Percentiles rank a stretch among this genome's conserved stretches.
Conservation (phyloP, 2,329 filamentous ascomycete species). For the Blastomyces parvus region DNA sequence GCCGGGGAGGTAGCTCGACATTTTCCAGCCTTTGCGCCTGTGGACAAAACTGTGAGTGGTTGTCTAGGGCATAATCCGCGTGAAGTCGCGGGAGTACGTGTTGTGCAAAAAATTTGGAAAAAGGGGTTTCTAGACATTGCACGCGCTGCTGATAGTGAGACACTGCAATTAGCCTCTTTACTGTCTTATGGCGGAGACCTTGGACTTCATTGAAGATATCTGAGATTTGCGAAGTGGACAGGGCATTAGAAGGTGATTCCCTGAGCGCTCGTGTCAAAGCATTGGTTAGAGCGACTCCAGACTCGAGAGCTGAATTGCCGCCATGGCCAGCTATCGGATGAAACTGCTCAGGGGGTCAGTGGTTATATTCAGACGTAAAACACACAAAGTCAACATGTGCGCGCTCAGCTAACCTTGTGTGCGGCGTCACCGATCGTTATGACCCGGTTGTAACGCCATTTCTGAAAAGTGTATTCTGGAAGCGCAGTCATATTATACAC, state of each 20-base stretch:
- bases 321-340: conserved; percentile 16
- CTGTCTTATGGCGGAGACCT: background rate
- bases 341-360: background rate
- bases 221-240: background rate
- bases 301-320: conserved; percentile 18
- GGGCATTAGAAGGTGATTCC: background rate
- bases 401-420: conserved; percentile 28
- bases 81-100: background rate
- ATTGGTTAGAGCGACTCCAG: conserved; percentile 12
- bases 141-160: background rate
- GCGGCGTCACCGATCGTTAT: conserved; percentile 36
- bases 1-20: background rate
- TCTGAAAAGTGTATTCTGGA: conserved; percentile 32
- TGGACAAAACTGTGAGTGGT: background rate
- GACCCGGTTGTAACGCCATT: conserved; percentile 34
- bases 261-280: background rate
- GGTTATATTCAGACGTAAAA: background rate
- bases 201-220: background rate
- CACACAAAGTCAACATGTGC: background rate
- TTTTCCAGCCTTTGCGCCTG: background rate
- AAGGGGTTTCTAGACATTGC: background rate
- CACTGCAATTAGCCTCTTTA: background rate
- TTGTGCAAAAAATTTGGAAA: background rate
- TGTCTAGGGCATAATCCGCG: background rate
- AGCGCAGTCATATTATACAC: conserved; percentile 22